Base-by-base conservation (phyloP, 2,329 filamentous ascomycete species). In the Escovopsis sp. region DNA sequence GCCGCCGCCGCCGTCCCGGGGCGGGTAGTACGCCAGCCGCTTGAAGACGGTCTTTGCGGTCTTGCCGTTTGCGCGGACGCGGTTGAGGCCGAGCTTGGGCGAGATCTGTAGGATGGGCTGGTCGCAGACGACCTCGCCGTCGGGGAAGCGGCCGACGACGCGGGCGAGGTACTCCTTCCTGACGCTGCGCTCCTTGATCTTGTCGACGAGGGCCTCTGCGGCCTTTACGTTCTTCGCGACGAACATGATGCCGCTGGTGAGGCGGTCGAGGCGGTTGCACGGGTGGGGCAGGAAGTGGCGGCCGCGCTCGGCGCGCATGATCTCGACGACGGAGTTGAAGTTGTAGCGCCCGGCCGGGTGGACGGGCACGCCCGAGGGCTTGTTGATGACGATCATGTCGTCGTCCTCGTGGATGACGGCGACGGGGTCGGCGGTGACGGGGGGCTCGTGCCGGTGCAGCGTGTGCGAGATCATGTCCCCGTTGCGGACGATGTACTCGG, bases 181-280 rank as follows among this genome's bases (percentile, higher is more conserved):
- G 33, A 98, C 85, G 0, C 82, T 89, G 33, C 91, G 74, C 5
- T 73, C 74, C 50, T 78, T 75, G 45, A 98, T 85, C 60, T 94
- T 83, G 36, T 71, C 65, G 43, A 80, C 78, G 51, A 98, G 72
- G 30, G 70, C 69, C 49, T 89, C 85, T 1, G 91, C 89, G 0
- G 84, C 85, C 54, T 78, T 75, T 33, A 80, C 71, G 48, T 85
- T 79, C 64, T 98, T 98, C 26, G 82, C 91, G 52, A 98, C 80
- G 60, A 98, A 98, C 89, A 98, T 96, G 58, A 98, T 84, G 39
- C 91, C 91, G 53, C 86, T 94, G 0, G 91, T 98, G 53, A 98
- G 66, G 41, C 91, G 73, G 59, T 98, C 91, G 26, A 98, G 75
- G n/a, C 91, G 73, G 56, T 98, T 94, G 65, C 89, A 96, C 0